Percentiles rank a stretch among this genome's conserved stretches.
These are phyloP conservation scores for Geotrichum ghanense DNA, from an alignment of 805 yeast genomes.

Conservation along the genomic window DNA sequence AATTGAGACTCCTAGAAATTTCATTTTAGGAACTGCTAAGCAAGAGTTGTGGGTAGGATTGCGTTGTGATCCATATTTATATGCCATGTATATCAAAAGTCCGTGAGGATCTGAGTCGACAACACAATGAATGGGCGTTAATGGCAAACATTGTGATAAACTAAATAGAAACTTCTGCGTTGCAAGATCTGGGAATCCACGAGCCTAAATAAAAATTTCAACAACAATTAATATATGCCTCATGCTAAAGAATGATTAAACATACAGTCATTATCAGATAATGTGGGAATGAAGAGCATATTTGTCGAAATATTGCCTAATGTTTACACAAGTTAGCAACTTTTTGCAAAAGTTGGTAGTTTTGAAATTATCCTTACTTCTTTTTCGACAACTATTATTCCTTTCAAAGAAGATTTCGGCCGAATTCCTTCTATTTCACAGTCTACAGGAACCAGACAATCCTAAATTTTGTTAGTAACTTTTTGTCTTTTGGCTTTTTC, in stretches of 20 bases:
- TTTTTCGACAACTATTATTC: constrained; percentile 38
- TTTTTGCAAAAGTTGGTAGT: too few relatives aligned
- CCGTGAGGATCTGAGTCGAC: constrained; percentile 64
- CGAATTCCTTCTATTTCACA: constrained; percentile 15
- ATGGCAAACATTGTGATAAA: constrained; percentile 21
- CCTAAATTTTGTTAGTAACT: constrained; percentile 1
- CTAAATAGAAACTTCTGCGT: constrained; percentile 34
- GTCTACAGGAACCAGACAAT: constrained; percentile 27
- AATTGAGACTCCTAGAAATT: constrained; percentile 33
- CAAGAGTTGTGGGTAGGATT: constrained; percentile 4
- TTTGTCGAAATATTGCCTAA: constrained; percentile 28
- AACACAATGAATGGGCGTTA: constrained; percentile 33
- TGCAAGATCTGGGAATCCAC: constrained; percentile 53
- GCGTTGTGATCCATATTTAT: constrained; percentile 19
- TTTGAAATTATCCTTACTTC: constrained; percentile 27
- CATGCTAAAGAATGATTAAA: background rate
- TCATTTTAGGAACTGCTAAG: constrained; percentile 9
- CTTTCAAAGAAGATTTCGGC: constrained; percentile 18
- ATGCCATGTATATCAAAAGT: constrained; percentile 35
- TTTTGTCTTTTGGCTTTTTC: background rate
- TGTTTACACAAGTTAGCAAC: constrained; percentile 1
- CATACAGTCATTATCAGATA: constrained; percentile 32
- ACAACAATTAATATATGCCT: background rate
- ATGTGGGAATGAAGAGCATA: constrained; percentile 17
- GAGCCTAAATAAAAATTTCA: constrained; percentile 32